phyloP scores from a whole-genome alignment of 805 yeast genomes.

The Candida silvicultrix region DNA sequence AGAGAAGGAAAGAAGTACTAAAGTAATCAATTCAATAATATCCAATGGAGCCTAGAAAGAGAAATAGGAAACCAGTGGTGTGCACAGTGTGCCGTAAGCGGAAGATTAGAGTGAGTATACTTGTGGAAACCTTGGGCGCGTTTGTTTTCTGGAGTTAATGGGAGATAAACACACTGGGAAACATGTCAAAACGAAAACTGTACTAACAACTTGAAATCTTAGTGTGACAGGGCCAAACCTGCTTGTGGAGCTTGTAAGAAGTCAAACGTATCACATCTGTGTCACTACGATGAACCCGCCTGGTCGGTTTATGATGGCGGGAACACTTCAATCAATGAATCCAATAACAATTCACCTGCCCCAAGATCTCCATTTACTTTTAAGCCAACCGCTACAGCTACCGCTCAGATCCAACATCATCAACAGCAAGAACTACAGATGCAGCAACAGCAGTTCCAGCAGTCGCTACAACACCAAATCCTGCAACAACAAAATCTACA shows the following conservation, averaged over 20 bases:
- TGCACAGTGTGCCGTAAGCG: slow-evolving; percentile 24
- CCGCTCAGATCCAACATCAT: slow-evolving; percentile 1
- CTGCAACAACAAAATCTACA: slow-evolving; percentile 15
- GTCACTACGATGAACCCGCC: slow-evolving; percentile 19
- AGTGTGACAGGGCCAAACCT: slow-evolving; percentile 24
- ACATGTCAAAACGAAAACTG: no score
- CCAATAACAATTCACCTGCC: slow-evolving; percentile 3
- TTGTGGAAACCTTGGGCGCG: background rate
- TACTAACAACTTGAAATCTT: background rate
- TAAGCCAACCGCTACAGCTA: slow-evolving; percentile 3
- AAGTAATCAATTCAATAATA: no score
- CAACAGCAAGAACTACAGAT: slow-evolving; percentile 9
- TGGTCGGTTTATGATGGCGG: slow-evolving; percentile 1
- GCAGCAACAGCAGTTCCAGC: slow-evolving; percentile 16
- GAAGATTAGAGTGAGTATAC: slow-evolving; percentile 21
- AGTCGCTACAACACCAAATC: slow-evolving; percentile 12
- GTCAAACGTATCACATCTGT: slow-evolving; percentile 19
- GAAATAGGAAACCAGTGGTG: slow-evolving; percentile 22
- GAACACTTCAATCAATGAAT: background rate
- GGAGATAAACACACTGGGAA: background rate
- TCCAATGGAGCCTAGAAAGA: slow-evolving; percentile 4
- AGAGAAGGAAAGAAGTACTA: no score
- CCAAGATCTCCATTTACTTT: slow-evolving; percentile 2
- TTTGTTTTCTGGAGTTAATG: background rate
- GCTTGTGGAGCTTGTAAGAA: slow-evolving; percentile 20